These are phyloP conservation scores for Porpolomopsis calyptriformis DNA, from an alignment of 768 basidiomycete genomes.

Conservation along the genomic window DNA sequence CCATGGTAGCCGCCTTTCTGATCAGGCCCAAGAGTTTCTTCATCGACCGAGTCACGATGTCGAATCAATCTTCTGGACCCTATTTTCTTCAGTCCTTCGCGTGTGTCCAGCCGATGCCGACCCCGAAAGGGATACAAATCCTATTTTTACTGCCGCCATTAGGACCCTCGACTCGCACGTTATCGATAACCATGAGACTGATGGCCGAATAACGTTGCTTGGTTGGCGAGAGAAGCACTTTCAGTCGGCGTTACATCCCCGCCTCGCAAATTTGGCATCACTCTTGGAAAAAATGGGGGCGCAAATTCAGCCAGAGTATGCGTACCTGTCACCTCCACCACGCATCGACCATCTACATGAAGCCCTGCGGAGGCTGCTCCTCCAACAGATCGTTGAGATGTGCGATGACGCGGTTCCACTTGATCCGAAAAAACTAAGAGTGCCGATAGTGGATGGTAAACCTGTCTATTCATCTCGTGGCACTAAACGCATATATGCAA, in stretches of 20 bases:
- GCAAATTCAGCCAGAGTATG: no score
- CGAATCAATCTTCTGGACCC: slow-evolving; percentile 1
- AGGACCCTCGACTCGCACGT: neutral
- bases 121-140: neutral
- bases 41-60: slow-evolving; percentile 2
- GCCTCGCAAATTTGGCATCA: no score
- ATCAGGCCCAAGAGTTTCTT: neutral
- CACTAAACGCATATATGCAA: neutral
- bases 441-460: neutral
- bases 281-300: no score
- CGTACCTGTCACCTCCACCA: no score
- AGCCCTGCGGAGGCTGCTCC: no score
- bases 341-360: no score
- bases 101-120: neutral
- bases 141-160: neutral
- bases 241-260: no score
- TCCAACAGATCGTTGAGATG: slow-evolving; percentile 1
- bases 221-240: no score
- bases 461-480: neutral
- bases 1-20: neutral
- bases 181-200: neutral
- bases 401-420: neutral
- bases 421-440: neutral
- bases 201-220: no score
- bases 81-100: neutral